A percentile compares a stretch with the other conserved stretches of the same genome.
phyloP scores from a whole-genome alignment of 2,329 filamentous ascomycete genomes.

The Aulographum hederae region DNA sequence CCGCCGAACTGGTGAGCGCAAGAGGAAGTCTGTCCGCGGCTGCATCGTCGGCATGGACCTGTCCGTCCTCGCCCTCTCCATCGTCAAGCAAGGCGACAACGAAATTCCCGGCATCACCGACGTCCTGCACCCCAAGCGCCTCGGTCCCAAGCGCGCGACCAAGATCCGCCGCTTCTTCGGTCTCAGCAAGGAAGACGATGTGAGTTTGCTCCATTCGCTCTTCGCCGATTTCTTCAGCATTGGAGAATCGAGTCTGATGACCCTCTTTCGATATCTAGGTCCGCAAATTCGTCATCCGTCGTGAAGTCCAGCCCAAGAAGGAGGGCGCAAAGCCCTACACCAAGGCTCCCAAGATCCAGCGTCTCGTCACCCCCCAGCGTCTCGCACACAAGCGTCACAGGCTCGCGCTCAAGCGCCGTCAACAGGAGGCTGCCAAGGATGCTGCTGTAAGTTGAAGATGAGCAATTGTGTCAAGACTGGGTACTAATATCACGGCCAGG shows the following conservation, averaged over 20 bases:
- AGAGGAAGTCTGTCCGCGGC: constrained; percentile 97
- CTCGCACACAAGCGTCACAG: constrained; percentile 99
- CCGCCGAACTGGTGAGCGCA: constrained; percentile 94
- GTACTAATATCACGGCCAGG: constrained; percentile 37
- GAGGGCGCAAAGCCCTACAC: constrained; percentile 97
- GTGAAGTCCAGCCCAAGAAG: constrained; percentile 90
- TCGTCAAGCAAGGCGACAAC: constrained; percentile 94
- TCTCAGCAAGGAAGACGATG: constrained; percentile 99
- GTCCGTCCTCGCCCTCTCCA: constrained; percentile 78
- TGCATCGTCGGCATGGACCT: constrained; percentile 97
- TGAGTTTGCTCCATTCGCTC: constrained; percentile 58
- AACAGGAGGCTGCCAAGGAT: constrained; percentile 93
- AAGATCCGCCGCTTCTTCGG: constrained; percentile 99
- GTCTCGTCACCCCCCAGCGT: constrained; percentile 96
- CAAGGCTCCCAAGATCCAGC: constrained; percentile 99
- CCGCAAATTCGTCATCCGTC: constrained; percentile 99
- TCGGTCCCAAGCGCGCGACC: constrained; percentile 98
- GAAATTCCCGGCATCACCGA: constrained; percentile 96
- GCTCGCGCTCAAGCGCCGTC: constrained; percentile 94
- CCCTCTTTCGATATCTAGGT: constrained; percentile 42
- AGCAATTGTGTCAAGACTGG: constrained; percentile 1
- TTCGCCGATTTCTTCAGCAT: constrained; percentile 35
- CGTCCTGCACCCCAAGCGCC: constrained; percentile 94
- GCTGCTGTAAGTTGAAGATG: constrained; percentile 60
- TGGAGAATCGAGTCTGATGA: constrained; percentile 29